Evolutionary conservation across 2,329 filamentous ascomycete genomes (phyloP).

Genomic region (Aspergillus awamori): DNA sequence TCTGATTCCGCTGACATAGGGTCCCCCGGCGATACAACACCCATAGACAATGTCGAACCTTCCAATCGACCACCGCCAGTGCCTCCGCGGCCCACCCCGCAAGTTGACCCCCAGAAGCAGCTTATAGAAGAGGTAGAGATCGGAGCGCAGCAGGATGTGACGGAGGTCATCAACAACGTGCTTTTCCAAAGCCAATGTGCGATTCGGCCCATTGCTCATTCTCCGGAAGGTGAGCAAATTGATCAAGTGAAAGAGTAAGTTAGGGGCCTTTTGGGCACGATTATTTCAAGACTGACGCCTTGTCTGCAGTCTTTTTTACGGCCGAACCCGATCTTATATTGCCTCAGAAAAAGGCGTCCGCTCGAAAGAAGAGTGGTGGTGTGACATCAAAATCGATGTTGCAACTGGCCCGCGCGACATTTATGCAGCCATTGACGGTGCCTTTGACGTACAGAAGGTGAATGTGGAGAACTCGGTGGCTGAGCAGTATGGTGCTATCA

Average conservation of each 20-base stretch:
- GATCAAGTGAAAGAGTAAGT: constrained; percentile 72
- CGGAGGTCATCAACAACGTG: constrained; percentile 91
- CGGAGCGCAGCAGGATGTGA: constrained; percentile 86
- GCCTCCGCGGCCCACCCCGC: constrained; percentile 54
- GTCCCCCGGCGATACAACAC: constrained; percentile 11
- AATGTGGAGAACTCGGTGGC: constrained; percentile 64
- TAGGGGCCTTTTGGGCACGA: not conserved
- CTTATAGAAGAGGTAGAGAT: constrained; percentile 57
- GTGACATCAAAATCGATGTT: constrained; percentile 65
- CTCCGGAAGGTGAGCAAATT: constrained; percentile 72
- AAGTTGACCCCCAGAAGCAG: constrained; percentile 38
- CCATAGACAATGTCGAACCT: constrained; percentile 30
- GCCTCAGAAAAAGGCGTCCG: constrained; percentile 50
- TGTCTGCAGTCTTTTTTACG: constrained; percentile 52
- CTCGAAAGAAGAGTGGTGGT: constrained; percentile 61
- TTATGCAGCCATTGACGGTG: constrained; percentile 81
- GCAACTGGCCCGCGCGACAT: constrained; percentile 65
- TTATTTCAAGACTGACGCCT: not conserved
- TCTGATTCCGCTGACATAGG: constrained; percentile 13
- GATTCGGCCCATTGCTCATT: constrained; percentile 69
- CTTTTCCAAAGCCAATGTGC: constrained; percentile 89
- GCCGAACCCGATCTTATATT: constrained; percentile 49
- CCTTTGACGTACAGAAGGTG: constrained; percentile 79
- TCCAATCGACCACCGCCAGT: constrained; percentile 60
- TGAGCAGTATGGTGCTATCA: constrained; percentile 71